These are phyloP conservation scores for Chlamydomonas sp. DNA, from an alignment of 139 green algal species.

Conservation along the genomic window DNA sequence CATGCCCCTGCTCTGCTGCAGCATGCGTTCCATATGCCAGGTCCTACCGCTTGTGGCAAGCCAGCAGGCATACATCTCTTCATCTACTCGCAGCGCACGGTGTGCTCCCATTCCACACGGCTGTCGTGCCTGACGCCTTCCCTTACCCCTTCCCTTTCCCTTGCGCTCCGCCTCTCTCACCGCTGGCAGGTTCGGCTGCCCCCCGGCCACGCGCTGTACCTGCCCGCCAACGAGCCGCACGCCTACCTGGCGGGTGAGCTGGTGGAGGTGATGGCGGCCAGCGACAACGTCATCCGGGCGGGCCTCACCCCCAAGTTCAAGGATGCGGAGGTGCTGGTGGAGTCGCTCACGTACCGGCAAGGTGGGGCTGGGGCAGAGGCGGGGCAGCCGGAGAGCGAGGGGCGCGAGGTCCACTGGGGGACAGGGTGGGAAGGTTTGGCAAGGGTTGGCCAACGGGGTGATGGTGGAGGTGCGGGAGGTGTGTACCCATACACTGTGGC, in stretches of 20 bases:
- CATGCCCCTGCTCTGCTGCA: no score
- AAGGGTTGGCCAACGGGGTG: no score
- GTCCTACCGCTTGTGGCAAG: no score
- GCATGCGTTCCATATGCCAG: no score
- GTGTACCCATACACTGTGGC: no score
- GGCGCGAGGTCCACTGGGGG: background rate
- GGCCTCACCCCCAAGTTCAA: slow-evolving; percentile 97
- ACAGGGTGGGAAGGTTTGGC: no score
- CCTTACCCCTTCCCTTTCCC: background rate
- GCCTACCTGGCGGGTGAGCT: slow-evolving; percentile 91
- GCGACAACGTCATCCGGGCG: slow-evolving; percentile 97
- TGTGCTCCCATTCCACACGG: no score
- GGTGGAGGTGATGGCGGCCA: slow-evolving; percentile 95
- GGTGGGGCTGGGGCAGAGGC: background rate
- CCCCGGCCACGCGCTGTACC: slow-evolving; percentile 72
- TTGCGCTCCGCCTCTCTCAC: background rate
- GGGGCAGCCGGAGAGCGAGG: background rate
- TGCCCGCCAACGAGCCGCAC: slow-evolving; percentile 96
- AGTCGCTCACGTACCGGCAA: slow-evolving; percentile 90
- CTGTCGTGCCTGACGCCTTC: no score
- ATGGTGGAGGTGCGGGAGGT: no score
- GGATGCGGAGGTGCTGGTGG: slow-evolving; percentile 87
- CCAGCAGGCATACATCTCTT: no score
- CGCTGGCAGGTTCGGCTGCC: slow-evolving; percentile 42
- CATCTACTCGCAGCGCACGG: no score